Percentiles rank a stretch among this genome's conserved stretches.
Evolutionary conservation across 371 early-diverging fungal species (phyloP).

Genomic region (Circinella minor): DNA sequence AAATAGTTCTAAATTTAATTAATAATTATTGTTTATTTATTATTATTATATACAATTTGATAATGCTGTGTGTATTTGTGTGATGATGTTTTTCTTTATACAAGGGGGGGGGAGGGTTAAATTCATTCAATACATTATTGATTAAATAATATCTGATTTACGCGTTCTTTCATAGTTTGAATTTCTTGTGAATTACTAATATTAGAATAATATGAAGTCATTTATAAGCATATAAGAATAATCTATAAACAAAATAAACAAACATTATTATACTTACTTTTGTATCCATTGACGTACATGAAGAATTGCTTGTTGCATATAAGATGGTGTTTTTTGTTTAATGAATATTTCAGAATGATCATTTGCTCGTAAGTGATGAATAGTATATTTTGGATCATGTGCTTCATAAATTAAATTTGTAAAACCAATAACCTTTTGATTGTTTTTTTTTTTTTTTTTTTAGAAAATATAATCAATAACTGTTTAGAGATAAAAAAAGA

Average conservation of each 20-base stretch:
- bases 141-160: neutral
- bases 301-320: conserved; percentile 16
- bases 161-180: neutral
- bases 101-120: too few relatives aligned
- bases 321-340: conserved; percentile 18
- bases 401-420: conserved; percentile 34
- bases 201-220: too few relatives aligned
- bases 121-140: neutral
- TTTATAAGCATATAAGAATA: neutral
- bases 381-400: conserved; percentile 39
- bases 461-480: neutral
- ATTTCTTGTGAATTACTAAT: neutral
- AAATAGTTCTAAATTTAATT: too few relatives aligned
- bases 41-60: too few relatives aligned
- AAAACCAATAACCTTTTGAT: conserved; percentile 31
- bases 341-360: conserved; percentile 35
- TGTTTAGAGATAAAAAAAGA: neutral
- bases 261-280: conserved; percentile 14
- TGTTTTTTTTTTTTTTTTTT: too few relatives aligned
- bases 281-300: conserved; percentile 19
- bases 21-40: too few relatives aligned
- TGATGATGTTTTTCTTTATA: too few relatives aligned
- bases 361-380: conserved; percentile 30
- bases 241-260: neutral
- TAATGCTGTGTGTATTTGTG: too few relatives aligned